Evolutionary conservation across 345 rosid species (phyloP).

Genomic region (Lepidium africanum): DNA sequence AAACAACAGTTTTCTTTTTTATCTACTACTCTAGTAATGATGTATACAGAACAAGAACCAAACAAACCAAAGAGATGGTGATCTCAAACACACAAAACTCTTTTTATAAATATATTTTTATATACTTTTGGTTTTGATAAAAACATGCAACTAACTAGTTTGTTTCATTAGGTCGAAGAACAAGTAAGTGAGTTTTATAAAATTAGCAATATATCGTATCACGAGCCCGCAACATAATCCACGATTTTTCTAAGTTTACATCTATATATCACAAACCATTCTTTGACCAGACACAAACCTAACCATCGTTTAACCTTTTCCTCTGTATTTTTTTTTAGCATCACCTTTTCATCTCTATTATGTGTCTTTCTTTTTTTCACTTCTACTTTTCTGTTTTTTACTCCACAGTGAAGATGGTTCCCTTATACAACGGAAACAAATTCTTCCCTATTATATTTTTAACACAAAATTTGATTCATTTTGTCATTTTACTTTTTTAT

Average conservation of each 20-base stretch:
- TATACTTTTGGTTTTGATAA: background rate
- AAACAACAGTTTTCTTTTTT: background rate
- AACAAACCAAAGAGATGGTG: constrained; percentile 25
- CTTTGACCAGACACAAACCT: background rate
- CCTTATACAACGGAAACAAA: background rate
- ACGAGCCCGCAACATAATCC: background rate
- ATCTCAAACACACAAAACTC: constrained; percentile 4
- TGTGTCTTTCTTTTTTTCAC: background rate
- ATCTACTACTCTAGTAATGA: background rate
- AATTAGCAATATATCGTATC: constrained; percentile 10
- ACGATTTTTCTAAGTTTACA: background rate
- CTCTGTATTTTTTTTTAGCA: background rate
- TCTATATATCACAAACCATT: background rate
- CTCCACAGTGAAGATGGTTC: background rate
- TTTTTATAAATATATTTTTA: background rate
- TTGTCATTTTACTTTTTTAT: no score
- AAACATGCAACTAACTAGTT: constrained; percentile 10
- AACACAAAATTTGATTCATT: no score
- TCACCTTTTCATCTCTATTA: background rate
- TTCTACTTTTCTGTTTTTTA: background rate
- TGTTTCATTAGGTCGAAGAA: background rate
- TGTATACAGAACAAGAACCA: constrained; percentile 17
- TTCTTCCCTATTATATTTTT: no score
- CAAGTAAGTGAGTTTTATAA: background rate
- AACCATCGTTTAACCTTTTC: background rate